A percentile compares a stretch with the other conserved stretches of the same genome.
Conservation (phyloP, 116 monocot species). For the Cymodocea nodosa region DNA sequence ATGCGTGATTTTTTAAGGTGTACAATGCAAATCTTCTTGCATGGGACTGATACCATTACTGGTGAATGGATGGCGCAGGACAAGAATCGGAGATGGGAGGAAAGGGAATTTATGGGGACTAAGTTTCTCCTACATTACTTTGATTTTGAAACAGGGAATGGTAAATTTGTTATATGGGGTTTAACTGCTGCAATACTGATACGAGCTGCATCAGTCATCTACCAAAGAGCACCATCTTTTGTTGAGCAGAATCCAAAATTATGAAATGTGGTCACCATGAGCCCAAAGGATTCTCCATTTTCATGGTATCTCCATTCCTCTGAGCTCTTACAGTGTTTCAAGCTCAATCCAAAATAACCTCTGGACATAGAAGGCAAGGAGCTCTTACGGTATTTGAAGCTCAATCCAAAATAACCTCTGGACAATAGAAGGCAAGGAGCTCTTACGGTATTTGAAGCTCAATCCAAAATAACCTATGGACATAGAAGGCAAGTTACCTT, state of each 20-base stretch:
- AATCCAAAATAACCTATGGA: neutral
- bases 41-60: neutral
- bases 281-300: neutral
- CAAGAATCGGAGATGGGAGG: conserved; percentile 61
- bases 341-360: neutral
- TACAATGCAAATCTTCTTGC: neutral
- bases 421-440: neutral
- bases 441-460: neutral
- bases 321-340: neutral
- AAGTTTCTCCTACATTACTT: conserved; percentile 65
- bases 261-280: conserved; percentile 5
- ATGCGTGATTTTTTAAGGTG: neutral
- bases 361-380: too few relatives aligned
- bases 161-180: conserved; percentile 79
- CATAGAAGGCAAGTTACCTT: too few relatives aligned
- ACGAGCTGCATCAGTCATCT: conserved; percentile 74
- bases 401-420: neutral
- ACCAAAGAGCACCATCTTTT: conserved; percentile 55
- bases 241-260: conserved; percentile 34
- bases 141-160: conserved; percentile 30
- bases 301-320: neutral
- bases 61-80: conserved; percentile 23
- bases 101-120: conserved; percentile 49
- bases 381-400: neutral
- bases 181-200: conserved; percentile 78